Evolutionary conservation across 2,329 filamentous ascomycete genomes (phyloP).

Genomic region (Microdochium nivale): DNA sequence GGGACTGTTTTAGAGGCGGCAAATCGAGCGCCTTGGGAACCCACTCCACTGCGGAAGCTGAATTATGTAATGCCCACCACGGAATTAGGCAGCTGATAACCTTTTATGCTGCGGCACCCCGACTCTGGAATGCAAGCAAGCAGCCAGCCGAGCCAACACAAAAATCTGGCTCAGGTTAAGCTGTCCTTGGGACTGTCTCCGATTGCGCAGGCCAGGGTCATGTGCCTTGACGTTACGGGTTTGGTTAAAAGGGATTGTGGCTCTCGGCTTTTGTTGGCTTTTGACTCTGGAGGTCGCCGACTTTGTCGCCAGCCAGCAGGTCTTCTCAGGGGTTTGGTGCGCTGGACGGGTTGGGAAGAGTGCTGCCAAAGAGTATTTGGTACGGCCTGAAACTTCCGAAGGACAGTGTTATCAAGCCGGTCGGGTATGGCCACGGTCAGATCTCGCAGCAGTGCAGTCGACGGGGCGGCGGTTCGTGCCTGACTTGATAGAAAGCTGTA

Average conservation of each 20-base stretch:
- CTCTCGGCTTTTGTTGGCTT: too few relatives aligned
- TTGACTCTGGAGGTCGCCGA: too few relatives aligned
- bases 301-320: too few relatives aligned
- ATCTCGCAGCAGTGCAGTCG: too few relatives aligned
- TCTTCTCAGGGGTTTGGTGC: too few relatives aligned
- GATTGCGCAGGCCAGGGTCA: neutral
- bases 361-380: too few relatives aligned
- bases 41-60: neutral
- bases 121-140: neutral
- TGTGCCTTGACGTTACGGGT: neutral
- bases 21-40: neutral
- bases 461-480: too few relatives aligned
- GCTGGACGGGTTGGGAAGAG: too few relatives aligned
- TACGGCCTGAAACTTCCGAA: too few relatives aligned
- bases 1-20: slow-evolving; percentile 9
- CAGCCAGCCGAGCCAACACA: neutral
- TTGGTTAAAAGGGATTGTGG: too few relatives aligned
- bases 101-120: neutral
- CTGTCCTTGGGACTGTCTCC: neutral
- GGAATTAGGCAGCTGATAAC: neutral
- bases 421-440: too few relatives aligned
- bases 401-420: too few relatives aligned
- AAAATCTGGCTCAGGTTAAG: neutral
- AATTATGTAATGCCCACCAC: neutral
- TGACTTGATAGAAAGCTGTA: neutral